Evolutionary conservation across 2,329 filamentous ascomycete genomes (phyloP).

Genomic region (Penicillium sp.): DNA sequence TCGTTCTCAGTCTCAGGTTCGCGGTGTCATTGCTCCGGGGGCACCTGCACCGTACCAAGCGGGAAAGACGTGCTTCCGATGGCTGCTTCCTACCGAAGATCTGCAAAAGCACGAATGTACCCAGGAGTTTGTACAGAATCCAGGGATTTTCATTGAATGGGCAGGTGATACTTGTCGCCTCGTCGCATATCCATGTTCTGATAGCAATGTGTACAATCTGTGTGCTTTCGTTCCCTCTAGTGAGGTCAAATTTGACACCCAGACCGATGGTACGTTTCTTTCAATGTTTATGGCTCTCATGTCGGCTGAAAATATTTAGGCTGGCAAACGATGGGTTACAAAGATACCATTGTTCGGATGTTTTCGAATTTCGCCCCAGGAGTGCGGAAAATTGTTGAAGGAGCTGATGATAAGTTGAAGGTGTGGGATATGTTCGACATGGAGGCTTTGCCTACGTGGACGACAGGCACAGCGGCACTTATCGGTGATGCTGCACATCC

Average conservation of each 20-base stretch:
- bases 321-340: constrained; percentile 22
- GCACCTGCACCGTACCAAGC: constrained; percentile 18
- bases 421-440: constrained; percentile 64
- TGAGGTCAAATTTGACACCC: constrained; percentile 21
- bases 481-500: constrained; percentile 69
- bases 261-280: constrained; percentile 25
- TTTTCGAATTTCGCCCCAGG: constrained; percentile 21
- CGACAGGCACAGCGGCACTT: constrained; percentile 53
- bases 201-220: constrained; percentile 48
- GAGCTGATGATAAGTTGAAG: constrained; percentile 47
- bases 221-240: constrained; percentile 49
- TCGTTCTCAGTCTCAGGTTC: constrained; percentile 21
- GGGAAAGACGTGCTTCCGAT: constrained; percentile 28
- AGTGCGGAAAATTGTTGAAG: constrained; percentile 20
- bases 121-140: constrained; percentile 9
- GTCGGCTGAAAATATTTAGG: constrained; percentile 4
- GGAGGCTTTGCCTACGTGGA: constrained; percentile 57
- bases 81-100: constrained; percentile 21
- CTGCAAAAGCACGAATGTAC: constrained; percentile 13
- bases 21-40: constrained; percentile 15
- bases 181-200: constrained; percentile 48
- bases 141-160: constrained; percentile 45
- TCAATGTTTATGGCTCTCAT: neutral
- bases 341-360: constrained; percentile 7
- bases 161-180: constrained; percentile 43